Conservation (phyloP, 306 rosid genomes). For the Gynostemma pentaphyllum region DNA sequence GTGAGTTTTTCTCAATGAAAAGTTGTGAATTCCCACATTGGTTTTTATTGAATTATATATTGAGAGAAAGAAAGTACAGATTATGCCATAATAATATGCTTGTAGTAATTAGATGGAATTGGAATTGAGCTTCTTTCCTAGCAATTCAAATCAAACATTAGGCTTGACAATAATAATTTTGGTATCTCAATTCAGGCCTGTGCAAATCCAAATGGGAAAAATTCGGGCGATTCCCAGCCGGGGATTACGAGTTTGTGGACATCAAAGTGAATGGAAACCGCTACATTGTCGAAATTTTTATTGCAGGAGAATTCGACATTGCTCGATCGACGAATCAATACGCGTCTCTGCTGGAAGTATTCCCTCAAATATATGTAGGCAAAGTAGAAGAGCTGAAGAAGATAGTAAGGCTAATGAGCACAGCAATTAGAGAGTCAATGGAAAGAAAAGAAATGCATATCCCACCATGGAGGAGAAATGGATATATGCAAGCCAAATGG, state of each 20-base stretch:
- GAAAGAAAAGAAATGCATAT: conserved; percentile 29
- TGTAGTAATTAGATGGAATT: too few species aligned
- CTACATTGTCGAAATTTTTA: conserved; percentile 46
- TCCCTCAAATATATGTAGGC: conserved; percentile 52
- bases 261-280: conserved; percentile 33
- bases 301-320: conserved; percentile 41
- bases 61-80: too few species aligned
- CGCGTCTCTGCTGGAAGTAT: conserved; percentile 31
- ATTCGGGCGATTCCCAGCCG: conserved; percentile 39
- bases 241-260: conserved; percentile 60
- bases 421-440: conserved; percentile 55
- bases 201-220: conserved; percentile 87
- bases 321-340: conserved; percentile 64
- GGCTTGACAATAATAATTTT: not conserved
- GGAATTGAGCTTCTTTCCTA: too few species aligned
- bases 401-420: conserved; percentile 51
- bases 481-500: conserved; percentile 74
- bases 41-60: too few species aligned
- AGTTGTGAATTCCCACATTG: not conserved
- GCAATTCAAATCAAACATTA: too few species aligned
- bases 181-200: conserved; percentile 30
- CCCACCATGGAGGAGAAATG: conserved; percentile 84
- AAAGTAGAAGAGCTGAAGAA: conserved; percentile 43
- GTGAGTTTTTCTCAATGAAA: conserved; percentile 17
- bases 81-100: too few species aligned